phyloP scores from a whole-genome alignment of 208 protist genomes.

The Trypanosoma cruzi region DNA sequence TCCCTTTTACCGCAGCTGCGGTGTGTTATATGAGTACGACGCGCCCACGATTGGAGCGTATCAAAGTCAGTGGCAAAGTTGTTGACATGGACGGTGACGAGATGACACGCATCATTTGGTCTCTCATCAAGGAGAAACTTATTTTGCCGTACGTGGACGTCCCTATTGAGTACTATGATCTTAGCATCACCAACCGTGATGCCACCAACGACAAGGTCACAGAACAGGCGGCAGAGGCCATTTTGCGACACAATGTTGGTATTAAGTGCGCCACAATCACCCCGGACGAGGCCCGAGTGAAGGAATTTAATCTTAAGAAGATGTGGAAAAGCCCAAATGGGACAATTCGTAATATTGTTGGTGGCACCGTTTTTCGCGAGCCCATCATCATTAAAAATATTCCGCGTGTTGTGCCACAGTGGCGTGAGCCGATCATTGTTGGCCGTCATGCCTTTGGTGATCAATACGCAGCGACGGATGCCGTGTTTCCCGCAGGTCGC shows the following conservation, averaged over 20 bases:
- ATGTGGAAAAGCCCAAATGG: conserved; percentile 99
- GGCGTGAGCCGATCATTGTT: conserved; percentile 96
- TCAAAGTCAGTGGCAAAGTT: conserved; percentile 91
- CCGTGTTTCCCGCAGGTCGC: conserved; percentile 85
- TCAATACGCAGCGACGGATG: conserved; percentile 96
- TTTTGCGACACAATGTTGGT: conserved; percentile 94
- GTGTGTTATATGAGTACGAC: conserved; percentile 52
- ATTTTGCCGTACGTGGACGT: conserved; percentile 97
- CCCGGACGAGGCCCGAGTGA: conserved; percentile 96
- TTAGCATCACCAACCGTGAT: conserved; percentile 95
- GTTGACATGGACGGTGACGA: conserved; percentile 99
- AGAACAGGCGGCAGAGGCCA: conserved; percentile 94
- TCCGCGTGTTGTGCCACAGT: conserved; percentile 91
- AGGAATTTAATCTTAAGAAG: conserved; percentile 97
- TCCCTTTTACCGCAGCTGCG: conserved; percentile 1
- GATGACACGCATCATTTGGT: conserved; percentile 98
- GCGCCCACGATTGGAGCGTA: conserved; percentile 48
- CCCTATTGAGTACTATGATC: conserved; percentile 97
- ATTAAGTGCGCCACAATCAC: conserved; percentile 99
- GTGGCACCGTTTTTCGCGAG: conserved; percentile 98
- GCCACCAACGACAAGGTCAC: conserved; percentile 96
- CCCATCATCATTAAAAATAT: conserved; percentile 97
- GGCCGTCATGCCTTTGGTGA: conserved; percentile 97
- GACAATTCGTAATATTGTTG: conserved; percentile 98
- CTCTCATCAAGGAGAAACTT: conserved; percentile 97